phyloP scores from a whole-genome alignment of 1,284 basidiomycete genomes.

The Trametes polyzona region DNA sequence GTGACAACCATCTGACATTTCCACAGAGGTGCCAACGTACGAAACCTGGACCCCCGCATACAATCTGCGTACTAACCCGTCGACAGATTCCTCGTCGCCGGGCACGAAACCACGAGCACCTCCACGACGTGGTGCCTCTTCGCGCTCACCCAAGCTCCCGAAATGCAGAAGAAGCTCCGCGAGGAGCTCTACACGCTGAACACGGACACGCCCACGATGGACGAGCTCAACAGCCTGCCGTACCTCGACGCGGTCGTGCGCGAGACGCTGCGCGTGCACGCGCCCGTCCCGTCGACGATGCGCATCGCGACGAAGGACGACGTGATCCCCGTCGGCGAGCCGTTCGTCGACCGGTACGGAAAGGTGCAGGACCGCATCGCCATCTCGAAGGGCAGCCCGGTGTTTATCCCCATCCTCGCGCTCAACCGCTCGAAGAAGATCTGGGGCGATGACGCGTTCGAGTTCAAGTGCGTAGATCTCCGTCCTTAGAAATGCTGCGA shows the following conservation, averaged over 20 bases:
- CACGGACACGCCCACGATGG: constrained; percentile 49
- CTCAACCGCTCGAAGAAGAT: constrained; percentile 50
- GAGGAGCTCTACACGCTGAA: constrained; percentile 59
- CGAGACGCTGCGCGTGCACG: constrained; percentile 69
- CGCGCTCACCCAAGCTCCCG: constrained; percentile 57
- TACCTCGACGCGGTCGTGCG: constrained; percentile 71
- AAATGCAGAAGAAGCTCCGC: constrained; percentile 68
- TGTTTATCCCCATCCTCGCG: constrained; percentile 52
- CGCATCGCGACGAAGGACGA: constrained; percentile 59
- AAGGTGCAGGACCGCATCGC: constrained; percentile 30
- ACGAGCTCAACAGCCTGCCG: constrained; percentile 57
- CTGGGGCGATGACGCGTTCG: constrained; percentile 59
- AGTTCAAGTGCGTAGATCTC: constrained; percentile 48
- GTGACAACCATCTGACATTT: not conserved
- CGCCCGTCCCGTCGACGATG: constrained; percentile 62
- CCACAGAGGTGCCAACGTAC: not conserved
- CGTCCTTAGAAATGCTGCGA: too few species aligned
- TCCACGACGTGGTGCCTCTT: constrained; percentile 65
- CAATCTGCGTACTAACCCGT: not conserved
- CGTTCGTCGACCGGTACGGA: constrained; percentile 36
- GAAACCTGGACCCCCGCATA: not conserved
- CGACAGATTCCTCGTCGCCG: constrained; percentile 57
- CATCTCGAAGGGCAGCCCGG: constrained; percentile 45
- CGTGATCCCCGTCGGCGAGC: constrained; percentile 37
- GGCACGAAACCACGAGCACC: constrained; percentile 70